phyloP scores from a whole-genome alignment of 2,329 filamentous ascomycete species.

The Exserohilum turcica region DNA sequence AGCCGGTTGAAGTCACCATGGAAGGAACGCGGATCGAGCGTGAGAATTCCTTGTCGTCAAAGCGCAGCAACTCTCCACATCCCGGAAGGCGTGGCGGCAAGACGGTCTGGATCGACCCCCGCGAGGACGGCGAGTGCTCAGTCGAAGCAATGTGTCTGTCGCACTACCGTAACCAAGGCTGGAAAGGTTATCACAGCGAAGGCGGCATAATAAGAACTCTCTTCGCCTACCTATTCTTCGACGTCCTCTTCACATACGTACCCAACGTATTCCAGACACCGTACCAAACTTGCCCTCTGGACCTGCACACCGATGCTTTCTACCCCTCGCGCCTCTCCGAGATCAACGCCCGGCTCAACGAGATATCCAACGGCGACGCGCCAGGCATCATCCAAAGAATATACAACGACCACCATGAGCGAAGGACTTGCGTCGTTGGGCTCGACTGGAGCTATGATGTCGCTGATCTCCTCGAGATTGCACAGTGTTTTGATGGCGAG shows the following conservation, averaged over 20 bases:
- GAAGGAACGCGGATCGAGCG: slow-evolving; percentile 78
- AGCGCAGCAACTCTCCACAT: slow-evolving; percentile 38
- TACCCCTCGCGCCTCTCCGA: slow-evolving; percentile 84
- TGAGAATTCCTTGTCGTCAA: slow-evolving; percentile 49
- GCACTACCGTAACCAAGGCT: slow-evolving; percentile 79
- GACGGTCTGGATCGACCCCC: slow-evolving; percentile 85
- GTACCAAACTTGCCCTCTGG: slow-evolving; percentile 91
- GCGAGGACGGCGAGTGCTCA: slow-evolving; percentile 74
- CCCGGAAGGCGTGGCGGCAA: slow-evolving; percentile 62
- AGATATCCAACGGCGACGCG: slow-evolving; percentile 83
- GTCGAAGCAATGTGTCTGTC: slow-evolving; percentile 95
- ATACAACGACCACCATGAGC: slow-evolving; percentile 70
- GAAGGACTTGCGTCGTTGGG: slow-evolving; percentile 84
- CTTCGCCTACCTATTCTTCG: slow-evolving; percentile 82
- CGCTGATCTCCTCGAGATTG: slow-evolving; percentile 78
- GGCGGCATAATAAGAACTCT: slow-evolving; percentile 90
- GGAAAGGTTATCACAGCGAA: slow-evolving; percentile 95
- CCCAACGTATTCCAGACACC: slow-evolving; percentile 97
- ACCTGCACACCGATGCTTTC: slow-evolving; percentile 91
- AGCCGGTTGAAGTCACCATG: slow-evolving; percentile 75
- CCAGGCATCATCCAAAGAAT: slow-evolving; percentile 69
- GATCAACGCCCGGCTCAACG: slow-evolving; percentile 83
- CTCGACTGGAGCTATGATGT: slow-evolving; percentile 88
- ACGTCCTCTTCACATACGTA: slow-evolving; percentile 89
- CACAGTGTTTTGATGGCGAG: slow-evolving; percentile 75